These are phyloP conservation scores for Phytophthora melonis DNA, from an alignment of 352 stramenopile species.

Conservation along the genomic window DNA sequence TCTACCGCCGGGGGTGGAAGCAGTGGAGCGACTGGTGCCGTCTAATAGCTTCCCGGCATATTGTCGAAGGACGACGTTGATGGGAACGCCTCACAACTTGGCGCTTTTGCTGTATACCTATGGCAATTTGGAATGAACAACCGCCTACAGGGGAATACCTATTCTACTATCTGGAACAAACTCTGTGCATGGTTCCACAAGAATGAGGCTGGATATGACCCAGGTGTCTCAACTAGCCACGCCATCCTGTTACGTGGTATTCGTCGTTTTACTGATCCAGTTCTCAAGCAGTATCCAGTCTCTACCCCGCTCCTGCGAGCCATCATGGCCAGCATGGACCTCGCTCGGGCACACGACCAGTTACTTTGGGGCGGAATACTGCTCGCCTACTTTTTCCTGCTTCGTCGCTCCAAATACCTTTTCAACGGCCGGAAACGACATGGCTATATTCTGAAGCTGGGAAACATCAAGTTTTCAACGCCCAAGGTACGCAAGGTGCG, in stretches of 20 bases:
- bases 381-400: too few relatives aligned
- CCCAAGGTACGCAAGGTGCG: too few relatives aligned
- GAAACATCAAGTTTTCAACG: too few relatives aligned
- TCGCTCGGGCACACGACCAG: too few relatives aligned
- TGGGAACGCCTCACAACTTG: constrained; percentile 12
- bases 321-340: too few relatives aligned
- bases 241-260: constrained; percentile 29
- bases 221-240: constrained; percentile 6
- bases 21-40: constrained; percentile 12
- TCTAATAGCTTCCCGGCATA: constrained; percentile 7
- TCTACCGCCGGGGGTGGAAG: neutral
- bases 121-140: constrained; percentile 29
- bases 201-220: constrained; percentile 9
- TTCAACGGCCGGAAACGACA: too few relatives aligned
- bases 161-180: constrained; percentile 32
- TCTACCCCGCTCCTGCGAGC: constrained; percentile 15
- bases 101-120: constrained; percentile 25
- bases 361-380: too few relatives aligned
- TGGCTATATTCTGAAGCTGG: too few relatives aligned
- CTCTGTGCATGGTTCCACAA: constrained; percentile 29
- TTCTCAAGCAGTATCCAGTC: constrained; percentile 29
- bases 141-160: constrained; percentile 13
- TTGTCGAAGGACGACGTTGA: neutral
- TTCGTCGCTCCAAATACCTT: too few relatives aligned
- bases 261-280: constrained; percentile 16